Evolutionary conservation across 148 eudicot genomes (phyloP).

Genomic region (Selenicereus undatus): DNA sequence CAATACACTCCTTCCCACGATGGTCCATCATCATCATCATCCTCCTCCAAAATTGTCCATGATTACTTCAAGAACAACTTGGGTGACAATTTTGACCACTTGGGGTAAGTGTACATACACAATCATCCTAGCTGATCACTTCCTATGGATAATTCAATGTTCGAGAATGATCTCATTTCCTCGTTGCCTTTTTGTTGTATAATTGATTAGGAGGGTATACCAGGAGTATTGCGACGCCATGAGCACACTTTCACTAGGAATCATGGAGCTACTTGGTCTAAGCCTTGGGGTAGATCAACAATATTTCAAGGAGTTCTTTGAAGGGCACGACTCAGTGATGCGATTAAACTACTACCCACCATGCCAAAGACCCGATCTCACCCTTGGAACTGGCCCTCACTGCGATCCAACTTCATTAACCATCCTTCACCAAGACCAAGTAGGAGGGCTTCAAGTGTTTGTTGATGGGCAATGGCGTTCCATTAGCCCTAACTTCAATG

Average conservation of each 20-base stretch:
- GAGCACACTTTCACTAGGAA: constrained; percentile 58
- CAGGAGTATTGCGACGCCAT: constrained; percentile 66
- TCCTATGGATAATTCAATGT: too few species aligned
- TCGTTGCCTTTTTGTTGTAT: background rate
- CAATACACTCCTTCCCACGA: constrained; percentile 31
- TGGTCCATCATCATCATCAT: background rate
- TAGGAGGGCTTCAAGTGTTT: constrained; percentile 69
- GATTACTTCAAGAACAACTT: constrained; percentile 48
- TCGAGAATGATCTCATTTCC: too few species aligned
- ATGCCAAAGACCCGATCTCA: constrained; percentile 57
- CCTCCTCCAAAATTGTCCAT: constrained; percentile 38
- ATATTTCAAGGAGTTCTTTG: constrained; percentile 39
- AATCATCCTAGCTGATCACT: too few species aligned
- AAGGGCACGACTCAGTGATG: constrained; percentile 56
- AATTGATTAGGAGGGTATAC: constrained; percentile 37
- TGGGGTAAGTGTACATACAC: constrained; percentile 42
- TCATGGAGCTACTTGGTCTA: constrained; percentile 57
- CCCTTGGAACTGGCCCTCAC: constrained; percentile 71
- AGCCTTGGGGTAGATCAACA: constrained; percentile 45
- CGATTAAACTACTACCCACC: constrained; percentile 68
- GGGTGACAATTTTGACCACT: constrained; percentile 44
- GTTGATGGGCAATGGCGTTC: constrained; percentile 54
- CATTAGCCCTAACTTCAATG: constrained; percentile 40
- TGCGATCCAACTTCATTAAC: constrained; percentile 68
- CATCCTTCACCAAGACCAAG: constrained; percentile 69